Percentiles rank a stretch among this genome's conserved stretches.
Evolutionary conservation across 2,329 filamentous ascomycete genomes (phyloP).

Genomic region (Fusarium sp.): DNA sequence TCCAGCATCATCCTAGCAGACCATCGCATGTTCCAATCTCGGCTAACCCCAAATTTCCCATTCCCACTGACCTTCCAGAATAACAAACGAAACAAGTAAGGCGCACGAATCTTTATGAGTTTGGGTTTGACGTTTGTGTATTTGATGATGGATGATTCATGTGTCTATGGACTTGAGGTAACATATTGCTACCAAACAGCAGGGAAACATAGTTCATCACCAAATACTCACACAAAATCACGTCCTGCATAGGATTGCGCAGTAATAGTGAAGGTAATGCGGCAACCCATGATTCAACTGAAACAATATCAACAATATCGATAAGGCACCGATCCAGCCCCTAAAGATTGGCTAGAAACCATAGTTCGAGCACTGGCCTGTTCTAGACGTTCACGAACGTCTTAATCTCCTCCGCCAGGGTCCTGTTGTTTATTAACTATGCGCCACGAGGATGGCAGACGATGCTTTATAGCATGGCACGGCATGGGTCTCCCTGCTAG

Average conservation of each 20-base stretch:
- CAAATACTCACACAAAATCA: conserved; percentile 11
- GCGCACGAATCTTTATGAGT: conserved; percentile 1
- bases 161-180: not conserved
- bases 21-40: conserved; percentile 46
- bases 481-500: conserved; percentile 44
- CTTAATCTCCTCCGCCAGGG: conserved; percentile 29
- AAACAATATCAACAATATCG: conserved; percentile 5
- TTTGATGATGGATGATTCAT: conserved; percentile 14
- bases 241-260: conserved; percentile 24
- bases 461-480: conserved; percentile 19
- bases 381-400: conserved; percentile 24
- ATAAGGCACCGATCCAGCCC: conserved; percentile 3
- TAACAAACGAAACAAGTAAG: conserved; percentile 23
- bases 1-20: conserved; percentile 38
- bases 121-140: conserved; percentile 3
- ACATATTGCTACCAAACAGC: no score
- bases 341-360: conserved; percentile 24
- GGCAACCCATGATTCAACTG: conserved; percentile 3
- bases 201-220: not conserved
- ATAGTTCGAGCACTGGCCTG: conserved; percentile 25
- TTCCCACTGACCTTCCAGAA: conserved; percentile 44
- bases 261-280: not conserved
- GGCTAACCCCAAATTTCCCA: conserved; percentile 26
- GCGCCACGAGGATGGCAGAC: conserved; percentile 34
- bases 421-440: conserved; percentile 25